phyloP scores from a whole-genome alignment of 768 basidiomycete genomes.

The Trametes cinnabarina region DNA sequence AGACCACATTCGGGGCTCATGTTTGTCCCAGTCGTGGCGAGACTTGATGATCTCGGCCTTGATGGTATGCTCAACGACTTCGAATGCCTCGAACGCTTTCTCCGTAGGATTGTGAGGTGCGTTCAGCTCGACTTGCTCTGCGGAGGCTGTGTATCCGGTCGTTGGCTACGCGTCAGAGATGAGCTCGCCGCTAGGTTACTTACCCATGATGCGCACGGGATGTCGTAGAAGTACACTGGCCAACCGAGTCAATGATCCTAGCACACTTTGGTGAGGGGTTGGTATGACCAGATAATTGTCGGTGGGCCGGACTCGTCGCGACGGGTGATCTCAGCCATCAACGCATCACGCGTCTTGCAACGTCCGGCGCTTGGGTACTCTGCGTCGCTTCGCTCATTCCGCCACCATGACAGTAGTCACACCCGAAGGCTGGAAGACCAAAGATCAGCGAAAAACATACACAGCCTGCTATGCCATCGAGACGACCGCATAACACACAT shows the following conservation, averaged over 20 bases:
- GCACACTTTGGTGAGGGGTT: too few species aligned
- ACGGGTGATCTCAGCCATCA: too few species aligned
- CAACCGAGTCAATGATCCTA: neutral
- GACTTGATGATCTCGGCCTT: conserved; percentile 66
- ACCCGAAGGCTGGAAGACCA: too few species aligned
- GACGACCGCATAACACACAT: too few species aligned
- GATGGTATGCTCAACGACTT: conserved; percentile 49
- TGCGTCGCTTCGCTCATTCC: too few species aligned
- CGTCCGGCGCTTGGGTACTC: too few species aligned
- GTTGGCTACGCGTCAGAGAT: neutral
- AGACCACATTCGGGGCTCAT: conserved; percentile 72
- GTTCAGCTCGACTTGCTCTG: conserved; percentile 56
- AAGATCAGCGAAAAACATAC: too few species aligned
- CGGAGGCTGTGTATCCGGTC: neutral
- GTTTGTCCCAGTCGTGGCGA: conserved; percentile 67
- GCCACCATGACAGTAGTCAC: too few species aligned
- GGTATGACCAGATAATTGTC: neutral
- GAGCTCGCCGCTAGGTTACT: too few species aligned
- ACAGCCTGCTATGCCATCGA: too few species aligned
- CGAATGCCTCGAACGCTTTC: conserved; percentile 68
- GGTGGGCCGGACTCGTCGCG: neutral
- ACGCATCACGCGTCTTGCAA: too few species aligned
- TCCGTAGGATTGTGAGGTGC: conserved; percentile 55
- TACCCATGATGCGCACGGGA: neutral
- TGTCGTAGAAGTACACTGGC: neutral